Conservation (phyloP, 75 land plant genomes). For the Isoetes taiwanensis region DNA sequence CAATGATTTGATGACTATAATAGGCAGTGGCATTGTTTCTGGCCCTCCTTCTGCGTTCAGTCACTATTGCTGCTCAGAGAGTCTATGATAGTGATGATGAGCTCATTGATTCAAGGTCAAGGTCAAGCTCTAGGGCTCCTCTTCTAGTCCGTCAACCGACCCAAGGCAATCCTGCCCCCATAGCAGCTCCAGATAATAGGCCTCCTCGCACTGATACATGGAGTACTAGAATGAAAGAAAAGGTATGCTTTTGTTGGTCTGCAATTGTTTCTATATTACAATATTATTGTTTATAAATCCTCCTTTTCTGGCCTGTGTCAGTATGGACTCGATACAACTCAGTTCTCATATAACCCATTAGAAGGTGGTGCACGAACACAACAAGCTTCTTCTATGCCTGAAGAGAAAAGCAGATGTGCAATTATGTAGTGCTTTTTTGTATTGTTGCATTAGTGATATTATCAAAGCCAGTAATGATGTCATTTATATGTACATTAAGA, state of each 20-base stretch:
- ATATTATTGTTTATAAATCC: conserved; percentile 1
- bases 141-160: conserved; percentile 44
- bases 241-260: conserved; percentile 26
- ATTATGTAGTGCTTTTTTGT: too few species aligned
- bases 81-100: conserved; percentile 98
- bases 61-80: conserved; percentile 26
- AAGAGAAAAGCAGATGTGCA: conserved; percentile 51
- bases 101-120: conserved; percentile 36
- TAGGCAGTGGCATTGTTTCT: conserved; percentile 75
- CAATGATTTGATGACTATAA: conserved; percentile 1
- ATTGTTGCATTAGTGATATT: too few species aligned
- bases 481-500: too few species aligned
- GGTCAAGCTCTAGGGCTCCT: conserved; percentile 56
- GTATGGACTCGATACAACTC: conserved; percentile 89
- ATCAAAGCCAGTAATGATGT: too few species aligned
- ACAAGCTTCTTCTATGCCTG: conserved; percentile 26
- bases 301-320: conserved; percentile 20
- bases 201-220: conserved; percentile 79
- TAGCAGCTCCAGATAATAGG: conserved; percentile 47
- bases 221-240: conserved; percentile 91
- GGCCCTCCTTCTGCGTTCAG: conserved; percentile 57
- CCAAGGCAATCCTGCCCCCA: conserved; percentile 32
- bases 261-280: neutral
- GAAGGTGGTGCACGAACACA: conserved; percentile 44
- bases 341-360: conserved; percentile 90